Conservation (phyloP, 2,329 filamentous ascomycete species). For the Aspergillus nomiae region DNA sequence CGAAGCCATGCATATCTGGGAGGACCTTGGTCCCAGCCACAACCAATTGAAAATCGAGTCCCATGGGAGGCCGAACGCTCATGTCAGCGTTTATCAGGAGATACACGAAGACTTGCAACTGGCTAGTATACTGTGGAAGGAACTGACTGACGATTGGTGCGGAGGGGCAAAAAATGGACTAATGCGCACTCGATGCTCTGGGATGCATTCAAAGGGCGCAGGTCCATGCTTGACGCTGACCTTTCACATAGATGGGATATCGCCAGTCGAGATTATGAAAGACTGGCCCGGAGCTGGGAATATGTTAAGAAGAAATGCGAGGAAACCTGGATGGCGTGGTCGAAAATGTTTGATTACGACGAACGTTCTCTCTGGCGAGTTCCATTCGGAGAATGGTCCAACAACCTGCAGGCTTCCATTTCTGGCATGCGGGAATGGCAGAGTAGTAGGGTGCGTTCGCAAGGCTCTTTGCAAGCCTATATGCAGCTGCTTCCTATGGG, state of each 20-base stretch:
- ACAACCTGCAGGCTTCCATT: not conserved
- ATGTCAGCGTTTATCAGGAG: fast-evolving
- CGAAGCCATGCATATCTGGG: not conserved
- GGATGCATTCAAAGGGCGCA: fast-evolving
- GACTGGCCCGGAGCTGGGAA: not conserved
- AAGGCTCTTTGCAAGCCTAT: not conserved
- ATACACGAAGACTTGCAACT: not conserved
- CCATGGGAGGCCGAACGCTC: no score
- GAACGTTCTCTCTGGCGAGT: not conserved
- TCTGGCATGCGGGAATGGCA: not conserved
- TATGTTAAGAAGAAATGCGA: fast-evolving
- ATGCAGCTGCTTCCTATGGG: no score
- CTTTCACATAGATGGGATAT: not conserved
- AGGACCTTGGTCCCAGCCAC: not conserved
- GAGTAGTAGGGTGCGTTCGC: not conserved
- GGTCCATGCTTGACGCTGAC: no score
- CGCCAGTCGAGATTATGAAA: not conserved
- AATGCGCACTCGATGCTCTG: not conserved
- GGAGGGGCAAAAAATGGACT: not conserved
- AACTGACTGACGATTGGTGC: not conserved
- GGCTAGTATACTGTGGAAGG: not conserved
- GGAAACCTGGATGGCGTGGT: not conserved
- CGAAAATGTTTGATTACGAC: fast-evolving
- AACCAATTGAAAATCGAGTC: no score
- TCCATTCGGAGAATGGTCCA: not conserved